phyloP scores from a whole-genome alignment of 2,329 filamentous ascomycete genomes.

The Tolypocladium pustulatum region DNA sequence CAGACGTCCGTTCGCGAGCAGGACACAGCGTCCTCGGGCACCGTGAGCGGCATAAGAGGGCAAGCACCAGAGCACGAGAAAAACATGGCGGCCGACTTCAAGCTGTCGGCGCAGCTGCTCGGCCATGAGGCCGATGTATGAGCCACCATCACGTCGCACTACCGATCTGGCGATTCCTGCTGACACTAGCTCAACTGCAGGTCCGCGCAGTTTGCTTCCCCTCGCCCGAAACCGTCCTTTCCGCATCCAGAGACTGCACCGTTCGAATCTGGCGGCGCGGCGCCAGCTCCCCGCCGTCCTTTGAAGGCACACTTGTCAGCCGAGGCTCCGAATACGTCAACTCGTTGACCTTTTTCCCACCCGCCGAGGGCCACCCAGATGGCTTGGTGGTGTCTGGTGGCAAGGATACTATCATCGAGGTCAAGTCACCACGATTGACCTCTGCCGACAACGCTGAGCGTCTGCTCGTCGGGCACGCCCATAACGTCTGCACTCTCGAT shows the following conservation, averaged over 20 bases:
- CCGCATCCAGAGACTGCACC: slow-evolving; percentile 83
- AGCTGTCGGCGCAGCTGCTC: slow-evolving; percentile 79
- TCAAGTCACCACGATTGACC: slow-evolving; percentile 58
- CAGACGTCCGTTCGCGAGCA: not conserved
- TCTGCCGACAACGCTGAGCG: slow-evolving; percentile 72
- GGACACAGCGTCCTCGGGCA: not conserved
- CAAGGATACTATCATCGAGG: slow-evolving; percentile 87
- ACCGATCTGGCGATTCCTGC: not conserved
- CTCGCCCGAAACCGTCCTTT: slow-evolving; percentile 59
- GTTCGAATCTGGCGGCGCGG: slow-evolving; percentile 75
- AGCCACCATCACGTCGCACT: not conserved
- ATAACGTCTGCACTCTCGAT: slow-evolving; percentile 83
- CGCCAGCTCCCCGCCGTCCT: slow-evolving; percentile 55
- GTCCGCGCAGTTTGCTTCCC: slow-evolving; percentile 81
- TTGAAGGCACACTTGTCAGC: slow-evolving; percentile 67
- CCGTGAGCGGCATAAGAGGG: not conserved
- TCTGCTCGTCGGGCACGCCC: slow-evolving; percentile 72
- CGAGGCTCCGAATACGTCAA: slow-evolving; percentile 85
- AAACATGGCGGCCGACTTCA: slow-evolving; percentile 71
- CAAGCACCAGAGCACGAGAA: not conserved
- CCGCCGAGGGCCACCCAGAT: slow-evolving; percentile 57
- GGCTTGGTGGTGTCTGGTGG: slow-evolving; percentile 82
- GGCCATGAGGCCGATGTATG: slow-evolving; percentile 88
- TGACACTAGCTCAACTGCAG: slow-evolving; percentile 33
- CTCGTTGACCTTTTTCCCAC: slow-evolving; percentile 64